phyloP scores from a whole-genome alignment of 163 green algal genomes.

The Picocystis sp. region DNA sequence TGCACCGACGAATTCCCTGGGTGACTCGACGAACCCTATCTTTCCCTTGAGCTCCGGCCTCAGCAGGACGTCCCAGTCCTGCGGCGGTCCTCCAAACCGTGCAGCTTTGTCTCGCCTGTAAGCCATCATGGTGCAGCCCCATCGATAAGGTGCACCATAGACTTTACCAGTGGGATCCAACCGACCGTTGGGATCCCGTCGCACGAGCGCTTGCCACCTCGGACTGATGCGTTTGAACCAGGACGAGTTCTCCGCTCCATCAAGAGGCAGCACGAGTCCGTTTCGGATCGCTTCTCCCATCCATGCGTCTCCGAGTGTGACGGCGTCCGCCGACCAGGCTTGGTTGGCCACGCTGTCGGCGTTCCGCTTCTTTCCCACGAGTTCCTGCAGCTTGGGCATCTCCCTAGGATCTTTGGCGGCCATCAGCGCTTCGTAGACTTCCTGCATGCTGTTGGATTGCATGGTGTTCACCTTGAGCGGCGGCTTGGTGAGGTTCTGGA shows the following conservation, averaged over 20 bases:
- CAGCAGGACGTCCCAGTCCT: slow-evolving; percentile 58
- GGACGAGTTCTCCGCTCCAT: slow-evolving; percentile 23
- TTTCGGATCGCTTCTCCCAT: slow-evolving; percentile 35
- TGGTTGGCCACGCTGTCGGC: not conserved
- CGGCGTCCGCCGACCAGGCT: slow-evolving; percentile 32
- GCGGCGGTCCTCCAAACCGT: not conserved
- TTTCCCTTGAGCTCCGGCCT: slow-evolving; percentile 31
- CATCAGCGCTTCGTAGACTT: not conserved
- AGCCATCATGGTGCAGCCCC: slow-evolving; percentile 46
- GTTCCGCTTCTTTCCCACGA: not conserved
- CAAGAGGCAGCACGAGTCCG: slow-evolving; percentile 49
- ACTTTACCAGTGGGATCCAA: slow-evolving; percentile 12
- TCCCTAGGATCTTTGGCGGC: not conserved
- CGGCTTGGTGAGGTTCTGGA: not conserved
- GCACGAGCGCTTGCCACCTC: slow-evolving; percentile 38
- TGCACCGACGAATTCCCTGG: slow-evolving; percentile 25
- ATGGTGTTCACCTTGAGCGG: not conserved
- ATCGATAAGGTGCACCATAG: slow-evolving; percentile 33
- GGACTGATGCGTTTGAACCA: slow-evolving; percentile 27
- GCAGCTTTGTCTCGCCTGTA: slow-evolving; percentile 33
- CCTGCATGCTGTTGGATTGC: not conserved
- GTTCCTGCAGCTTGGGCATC: not conserved
- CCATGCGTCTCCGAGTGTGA: slow-evolving; percentile 57
- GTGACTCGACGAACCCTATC: slow-evolving; percentile 42
- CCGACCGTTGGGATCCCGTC: slow-evolving; percentile 18